A percentile compares a stretch with the other conserved stretches of the same genome.
Conservation (phyloP, 495 filamentous ascomycete genomes). For the Extremus antarcticus region DNA sequence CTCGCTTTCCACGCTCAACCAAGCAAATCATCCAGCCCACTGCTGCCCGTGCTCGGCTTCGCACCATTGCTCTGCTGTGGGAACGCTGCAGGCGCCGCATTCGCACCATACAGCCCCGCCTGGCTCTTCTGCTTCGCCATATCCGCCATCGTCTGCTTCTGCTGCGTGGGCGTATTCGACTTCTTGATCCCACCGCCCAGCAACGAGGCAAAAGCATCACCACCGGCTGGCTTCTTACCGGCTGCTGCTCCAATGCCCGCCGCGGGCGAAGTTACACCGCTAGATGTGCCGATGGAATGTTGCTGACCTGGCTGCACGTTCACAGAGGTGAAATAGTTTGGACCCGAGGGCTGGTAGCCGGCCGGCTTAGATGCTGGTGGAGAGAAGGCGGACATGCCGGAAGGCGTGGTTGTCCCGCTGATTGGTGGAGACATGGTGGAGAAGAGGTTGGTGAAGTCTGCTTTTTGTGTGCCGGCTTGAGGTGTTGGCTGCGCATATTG, state of each 20-base stretch:
- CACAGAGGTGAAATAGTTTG: constrained; percentile 93
- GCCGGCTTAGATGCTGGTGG: constrained; percentile 37
- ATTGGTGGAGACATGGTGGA: constrained; percentile 68
- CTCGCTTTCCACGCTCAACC: constrained; percentile 25
- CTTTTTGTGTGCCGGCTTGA: constrained; percentile 65
- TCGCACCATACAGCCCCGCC: constrained; percentile 82
- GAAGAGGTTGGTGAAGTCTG: constrained; percentile 70
- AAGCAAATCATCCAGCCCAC: constrained; percentile 55
- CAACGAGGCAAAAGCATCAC: constrained; percentile 79
- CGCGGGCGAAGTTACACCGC: constrained; percentile 28
- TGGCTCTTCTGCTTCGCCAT: constrained; percentile 93
- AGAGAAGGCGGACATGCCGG: constrained; percentile 43
- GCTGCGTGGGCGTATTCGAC: constrained; percentile 46
- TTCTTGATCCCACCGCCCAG: constrained; percentile 81
- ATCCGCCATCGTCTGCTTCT: constrained; percentile 70
- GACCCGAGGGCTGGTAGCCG: constrained; percentile 63
- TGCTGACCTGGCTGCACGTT: constrained; percentile 22
- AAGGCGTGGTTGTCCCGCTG: constrained; percentile 37
- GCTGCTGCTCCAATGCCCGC: constrained; percentile 30
- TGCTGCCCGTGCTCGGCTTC: constrained; percentile 18
- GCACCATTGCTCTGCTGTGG: constrained; percentile 13
- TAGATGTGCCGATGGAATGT: constrained; percentile 14
- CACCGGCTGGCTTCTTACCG: constrained; percentile 46
- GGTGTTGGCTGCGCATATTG: constrained; percentile 76
- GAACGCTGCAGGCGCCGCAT: constrained; percentile 26